Percentiles rank a stretch among this genome's conserved stretches.
phyloP scores from a whole-genome alignment of 1,284 basidiomycete species.

The Ceratobasidium sp. region DNA sequence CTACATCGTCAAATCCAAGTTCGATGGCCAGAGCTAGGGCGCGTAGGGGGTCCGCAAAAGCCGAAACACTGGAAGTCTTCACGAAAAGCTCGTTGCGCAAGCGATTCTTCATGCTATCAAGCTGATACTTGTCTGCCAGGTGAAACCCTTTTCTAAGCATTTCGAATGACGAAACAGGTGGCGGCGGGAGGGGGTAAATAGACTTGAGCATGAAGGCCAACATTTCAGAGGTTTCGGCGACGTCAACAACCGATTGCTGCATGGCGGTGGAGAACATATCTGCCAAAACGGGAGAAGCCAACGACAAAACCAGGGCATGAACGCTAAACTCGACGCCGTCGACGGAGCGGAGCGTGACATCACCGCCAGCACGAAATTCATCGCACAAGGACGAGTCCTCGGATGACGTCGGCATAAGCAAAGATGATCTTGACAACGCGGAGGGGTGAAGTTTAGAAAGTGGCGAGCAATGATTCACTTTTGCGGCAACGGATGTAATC shows the following conservation, averaged over 20 bases:
- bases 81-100: background rate
- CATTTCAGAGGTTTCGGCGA: background rate
- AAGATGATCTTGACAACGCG: background rate
- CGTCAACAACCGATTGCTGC: background rate
- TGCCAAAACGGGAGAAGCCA: slow-evolving; percentile 36
- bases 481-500: too few relatives aligned
- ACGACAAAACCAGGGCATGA: slow-evolving; percentile 22
- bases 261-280: slow-evolving; percentile 21
- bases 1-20: background rate
- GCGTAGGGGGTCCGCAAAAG: background rate
- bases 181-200: slow-evolving; percentile 1
- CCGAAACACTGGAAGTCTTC: background rate
- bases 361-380: slow-evolving; percentile 10
- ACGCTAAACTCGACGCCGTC: slow-evolving; percentile 41
- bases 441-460: too few relatives aligned
- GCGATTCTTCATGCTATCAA: background rate
- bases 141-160: background rate
- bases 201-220: background rate
- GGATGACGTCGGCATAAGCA: background rate
- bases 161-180: slow-evolving; percentile 11
- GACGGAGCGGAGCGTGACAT: slow-evolving; percentile 38
- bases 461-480: too few relatives aligned
- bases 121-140: slow-evolving; percentile 8
- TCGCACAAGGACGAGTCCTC: background rate
- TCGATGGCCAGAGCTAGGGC: background rate